These are phyloP conservation scores for Amanita rubescens DNA, from an alignment of 768 basidiomycete species.

Conservation along the genomic window DNA sequence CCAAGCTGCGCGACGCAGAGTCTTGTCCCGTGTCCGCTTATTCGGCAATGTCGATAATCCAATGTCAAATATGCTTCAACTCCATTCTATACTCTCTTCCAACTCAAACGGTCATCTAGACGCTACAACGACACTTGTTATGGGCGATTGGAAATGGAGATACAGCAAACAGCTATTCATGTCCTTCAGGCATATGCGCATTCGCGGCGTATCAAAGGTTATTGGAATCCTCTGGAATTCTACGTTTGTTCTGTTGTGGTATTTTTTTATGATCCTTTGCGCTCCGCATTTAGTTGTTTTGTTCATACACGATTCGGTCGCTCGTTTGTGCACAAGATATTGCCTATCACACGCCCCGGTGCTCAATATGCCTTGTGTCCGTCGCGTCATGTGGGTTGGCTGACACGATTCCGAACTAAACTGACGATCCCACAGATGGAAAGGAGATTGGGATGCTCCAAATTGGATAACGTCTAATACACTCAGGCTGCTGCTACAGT, in stretches of 20 bases:
- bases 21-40: neutral
- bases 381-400: neutral
- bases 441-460: neutral
- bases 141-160: conserved; percentile 1
- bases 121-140: neutral
- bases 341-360: neutral
- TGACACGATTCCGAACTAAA: too few relatives aligned
- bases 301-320: neutral
- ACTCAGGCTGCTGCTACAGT: neutral
- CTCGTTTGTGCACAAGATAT: neutral
- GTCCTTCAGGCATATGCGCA: conserved; percentile 4
- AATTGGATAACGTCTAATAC: conserved; percentile 3
- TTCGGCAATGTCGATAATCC: neutral
- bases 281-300: neutral
- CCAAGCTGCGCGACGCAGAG: neutral
- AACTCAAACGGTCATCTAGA: neutral
- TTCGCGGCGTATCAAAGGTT: neutral
- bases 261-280: neutral
- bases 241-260: neutral
- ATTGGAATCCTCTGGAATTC: neutral
- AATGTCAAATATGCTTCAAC: neutral
- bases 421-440: neutral
- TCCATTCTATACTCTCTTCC: neutral
- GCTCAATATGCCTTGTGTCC: conserved; percentile 1
- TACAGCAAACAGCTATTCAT: neutral